Conservation (phyloP, 106 monocot species). For the Chionographis japonica region DNA sequence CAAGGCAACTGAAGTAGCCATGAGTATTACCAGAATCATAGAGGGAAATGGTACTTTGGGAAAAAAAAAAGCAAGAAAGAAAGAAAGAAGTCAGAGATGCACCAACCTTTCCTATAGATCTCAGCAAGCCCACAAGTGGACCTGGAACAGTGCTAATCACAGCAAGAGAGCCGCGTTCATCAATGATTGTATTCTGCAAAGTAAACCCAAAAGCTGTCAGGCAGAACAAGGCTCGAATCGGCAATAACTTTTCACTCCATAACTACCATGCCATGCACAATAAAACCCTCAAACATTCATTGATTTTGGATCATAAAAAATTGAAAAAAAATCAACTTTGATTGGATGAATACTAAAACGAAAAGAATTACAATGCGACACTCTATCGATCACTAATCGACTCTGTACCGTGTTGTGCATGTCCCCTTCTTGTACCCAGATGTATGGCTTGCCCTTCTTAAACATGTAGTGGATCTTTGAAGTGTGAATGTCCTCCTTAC, state of each 20-base stretch:
- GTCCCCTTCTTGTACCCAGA: constrained; percentile 51
- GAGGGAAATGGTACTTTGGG: too few relatives aligned
- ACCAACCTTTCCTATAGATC: constrained; percentile 56
- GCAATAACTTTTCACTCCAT: background rate
- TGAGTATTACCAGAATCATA: too few relatives aligned
- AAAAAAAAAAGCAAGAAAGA: background rate
- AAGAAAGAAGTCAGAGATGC: background rate
- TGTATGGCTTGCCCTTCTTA: constrained; percentile 51
- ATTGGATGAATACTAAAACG: too few relatives aligned
- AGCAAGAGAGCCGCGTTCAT: constrained; percentile 73
- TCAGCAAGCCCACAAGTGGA: constrained; percentile 48
- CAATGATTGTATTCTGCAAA: constrained; percentile 71
- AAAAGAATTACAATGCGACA: too few relatives aligned
- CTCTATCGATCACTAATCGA: background rate
- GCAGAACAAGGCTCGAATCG: background rate
- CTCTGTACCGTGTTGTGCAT: constrained; percentile 49
- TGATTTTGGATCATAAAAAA: too few relatives aligned
- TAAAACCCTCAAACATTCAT: too few relatives aligned
- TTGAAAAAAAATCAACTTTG: too few relatives aligned
- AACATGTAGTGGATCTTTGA: constrained; percentile 62
- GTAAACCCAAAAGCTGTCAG: constrained; percentile 13
- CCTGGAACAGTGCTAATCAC: constrained; percentile 51
- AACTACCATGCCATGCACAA: too few relatives aligned
- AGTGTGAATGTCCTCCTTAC: constrained; percentile 62
- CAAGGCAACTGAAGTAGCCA: too few relatives aligned